phyloP scores from a whole-genome alignment of 1,139 yeast genomes.

The Debaryomyces robertsiae region DNA sequence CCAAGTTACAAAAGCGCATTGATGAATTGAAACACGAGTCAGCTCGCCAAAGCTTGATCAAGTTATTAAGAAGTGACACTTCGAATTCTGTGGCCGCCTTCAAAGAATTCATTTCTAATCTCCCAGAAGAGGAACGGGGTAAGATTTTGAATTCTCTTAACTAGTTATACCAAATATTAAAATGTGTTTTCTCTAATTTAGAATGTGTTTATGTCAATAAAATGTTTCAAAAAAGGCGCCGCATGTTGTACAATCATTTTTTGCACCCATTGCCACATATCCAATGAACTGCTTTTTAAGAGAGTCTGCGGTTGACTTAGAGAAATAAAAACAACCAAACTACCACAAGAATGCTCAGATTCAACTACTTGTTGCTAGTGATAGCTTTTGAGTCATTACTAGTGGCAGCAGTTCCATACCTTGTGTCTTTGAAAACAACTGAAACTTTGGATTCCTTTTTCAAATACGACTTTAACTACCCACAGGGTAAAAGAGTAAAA shows the following conservation, averaged over 20 bases:
- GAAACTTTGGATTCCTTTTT: slow-evolving; percentile 43
- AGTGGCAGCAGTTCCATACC: slow-evolving; percentile 18
- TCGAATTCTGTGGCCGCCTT: slow-evolving; percentile 57
- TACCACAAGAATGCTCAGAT: not conserved
- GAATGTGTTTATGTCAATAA: slow-evolving; percentile 5
- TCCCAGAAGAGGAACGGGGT: slow-evolving; percentile 64
- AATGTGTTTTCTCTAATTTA: not conserved
- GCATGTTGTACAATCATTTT: slow-evolving; percentile 8
- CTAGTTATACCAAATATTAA: slow-evolving; percentile 11
- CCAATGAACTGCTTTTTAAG: not conserved
- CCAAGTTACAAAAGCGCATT: slow-evolving; percentile 59
- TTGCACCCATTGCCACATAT: slow-evolving; percentile 11
- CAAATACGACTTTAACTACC: slow-evolving; percentile 36
- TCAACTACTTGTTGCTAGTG: not conserved
- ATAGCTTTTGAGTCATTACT: not conserved
- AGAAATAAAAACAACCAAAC: not conserved
- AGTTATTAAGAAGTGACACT: slow-evolving; percentile 59
- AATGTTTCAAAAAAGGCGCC: not conserved
- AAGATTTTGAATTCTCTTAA: slow-evolving; percentile 42
- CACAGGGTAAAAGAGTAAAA: slow-evolving; percentile 38
- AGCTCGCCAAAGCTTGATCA: slow-evolving; percentile 62
- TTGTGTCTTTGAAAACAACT: slow-evolving; percentile 29
- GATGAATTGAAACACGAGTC: slow-evolving; percentile 67
- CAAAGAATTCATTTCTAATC: slow-evolving; percentile 59
- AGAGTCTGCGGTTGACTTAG: too few relatives aligned